Percentiles rank a stretch among this genome's conserved stretches.
These are phyloP conservation scores for Inonotus obliquus DNA, from an alignment of 1,284 basidiomycete genomes.

Conservation along the genomic window DNA sequence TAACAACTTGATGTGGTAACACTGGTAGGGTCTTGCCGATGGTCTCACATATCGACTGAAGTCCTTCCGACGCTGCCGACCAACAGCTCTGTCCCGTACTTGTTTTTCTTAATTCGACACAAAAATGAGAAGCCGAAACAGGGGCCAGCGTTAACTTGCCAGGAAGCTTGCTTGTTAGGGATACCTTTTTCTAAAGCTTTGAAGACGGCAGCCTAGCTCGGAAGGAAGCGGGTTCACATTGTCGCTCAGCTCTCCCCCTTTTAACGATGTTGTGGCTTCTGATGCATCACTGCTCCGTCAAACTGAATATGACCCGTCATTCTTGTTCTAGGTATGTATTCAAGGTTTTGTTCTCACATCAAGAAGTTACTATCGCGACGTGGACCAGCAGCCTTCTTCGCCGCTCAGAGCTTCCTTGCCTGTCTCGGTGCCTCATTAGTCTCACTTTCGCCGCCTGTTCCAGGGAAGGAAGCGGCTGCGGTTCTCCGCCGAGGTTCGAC, in stretches of 20 bases:
- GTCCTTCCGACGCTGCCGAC: background rate
- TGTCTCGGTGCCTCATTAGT: background rate
- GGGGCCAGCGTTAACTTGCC: background rate
- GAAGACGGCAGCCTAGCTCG: background rate
- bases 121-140: background rate
- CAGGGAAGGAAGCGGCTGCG: constrained; percentile 1
- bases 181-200: background rate
- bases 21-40: background rate
- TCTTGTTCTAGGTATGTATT: background rate
- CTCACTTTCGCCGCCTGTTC: background rate
- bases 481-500: background rate
- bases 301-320: background rate
- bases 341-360: background rate
- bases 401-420: constrained; percentile 2
- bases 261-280: background rate
- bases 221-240: background rate
- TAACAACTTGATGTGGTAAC: background rate
- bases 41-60: background rate
- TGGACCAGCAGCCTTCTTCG: background rate
- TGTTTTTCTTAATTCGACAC: background rate
- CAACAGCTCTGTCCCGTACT: background rate
- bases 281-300: background rate
- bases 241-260: background rate
- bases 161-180: background rate
- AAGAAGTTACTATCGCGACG: constrained; percentile 8